Base-by-base conservation (phyloP, 306 rosid species). In the Vigna mungo region DNA sequence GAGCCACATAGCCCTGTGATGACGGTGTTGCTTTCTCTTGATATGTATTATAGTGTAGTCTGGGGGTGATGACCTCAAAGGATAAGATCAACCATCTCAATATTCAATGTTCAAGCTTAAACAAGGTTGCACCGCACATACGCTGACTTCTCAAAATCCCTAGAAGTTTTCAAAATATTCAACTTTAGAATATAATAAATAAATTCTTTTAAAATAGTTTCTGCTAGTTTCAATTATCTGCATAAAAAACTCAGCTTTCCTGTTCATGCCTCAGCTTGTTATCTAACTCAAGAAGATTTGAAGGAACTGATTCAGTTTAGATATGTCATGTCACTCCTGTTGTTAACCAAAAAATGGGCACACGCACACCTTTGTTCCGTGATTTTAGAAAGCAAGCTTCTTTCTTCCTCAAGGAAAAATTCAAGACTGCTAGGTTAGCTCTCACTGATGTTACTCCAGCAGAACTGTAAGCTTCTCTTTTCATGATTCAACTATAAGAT, bases 401-500 rank as follows among this genome's bases (percentile, higher is more conserved):
- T 68, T 93, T 88, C 87, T 89, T 83, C 78, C 67, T 93, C 76
- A 91, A 86, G 83, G 90, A 88, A 87, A 89, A 89, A 83, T 79
- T 91, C 81, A 91, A 88, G 84, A 87, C 84, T 61, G 96, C 92
- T 16, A 88, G 96, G 80, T 80, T 93, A 58, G 93, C 92, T 41
- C 91, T 93, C 76, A 90, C 96, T 1, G 91, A 91, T 88, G 96
- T 91, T 41, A 93, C 98, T 63, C 86, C 90, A 1, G 88, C 95
- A 47, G 78, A 93, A 68, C 67, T 93, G 95, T 93, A 84, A 91
- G 85, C 25, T 63, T 18, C 13, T 15, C 6, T 34, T 20, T 39
- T 23, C 7, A 18, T 49, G 61, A 36, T 21, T 43, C 32, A 25
- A 47, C 74, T 43, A 9, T 62, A n/a, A 25, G 72, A 51, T 37